Conservation (phyloP, 371 early-diverging fungal species). For the Rhizopus delemar region DNA sequence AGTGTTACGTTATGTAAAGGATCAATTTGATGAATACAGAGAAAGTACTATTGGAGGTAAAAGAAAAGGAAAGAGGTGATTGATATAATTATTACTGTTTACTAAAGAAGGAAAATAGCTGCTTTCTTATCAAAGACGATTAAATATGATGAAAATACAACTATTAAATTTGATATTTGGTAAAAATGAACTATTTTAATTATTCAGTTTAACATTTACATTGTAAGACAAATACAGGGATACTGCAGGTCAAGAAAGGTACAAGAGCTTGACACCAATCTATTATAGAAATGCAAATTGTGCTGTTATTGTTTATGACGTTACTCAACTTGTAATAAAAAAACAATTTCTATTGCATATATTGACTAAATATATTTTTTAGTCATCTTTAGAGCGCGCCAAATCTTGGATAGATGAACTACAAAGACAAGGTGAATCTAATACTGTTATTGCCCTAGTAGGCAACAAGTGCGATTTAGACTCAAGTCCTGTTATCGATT, state of each 20-base stretch:
- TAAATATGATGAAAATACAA: conserved; percentile 64
- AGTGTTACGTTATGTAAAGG: conserved; percentile 94
- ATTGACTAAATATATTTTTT: conserved; percentile 1
- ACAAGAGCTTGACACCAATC: conserved; percentile 97
- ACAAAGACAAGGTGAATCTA: conserved; percentile 91
- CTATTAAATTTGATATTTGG: conserved; percentile 88
- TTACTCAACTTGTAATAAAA: conserved; percentile 79
- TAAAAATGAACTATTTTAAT: conserved; percentile 22
- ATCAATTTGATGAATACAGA: conserved; percentile 96
- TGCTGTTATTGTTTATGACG: conserved; percentile 96
- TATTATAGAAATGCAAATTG: conserved; percentile 98
- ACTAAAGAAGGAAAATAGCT: conserved; percentile 41
- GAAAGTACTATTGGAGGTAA: conserved; percentile 97
- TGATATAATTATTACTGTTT: not conserved
- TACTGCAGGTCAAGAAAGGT: conserved; percentile 93
- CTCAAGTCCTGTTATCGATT: conserved; percentile 68
- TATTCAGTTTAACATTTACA: no score
- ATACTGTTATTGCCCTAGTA: conserved; percentile 94
- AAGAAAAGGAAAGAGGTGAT: not conserved
- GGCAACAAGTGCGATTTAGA: conserved; percentile 93
- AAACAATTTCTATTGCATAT: not conserved
- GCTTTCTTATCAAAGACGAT: conserved; percentile 81
- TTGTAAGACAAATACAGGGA: conserved; percentile 58
- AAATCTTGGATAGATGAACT: conserved; percentile 98
- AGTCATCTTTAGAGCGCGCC: conserved; percentile 93